Evolutionary conservation across 441 rosid genomes (phyloP).

Genomic region (Syzygium malaccense): DNA sequence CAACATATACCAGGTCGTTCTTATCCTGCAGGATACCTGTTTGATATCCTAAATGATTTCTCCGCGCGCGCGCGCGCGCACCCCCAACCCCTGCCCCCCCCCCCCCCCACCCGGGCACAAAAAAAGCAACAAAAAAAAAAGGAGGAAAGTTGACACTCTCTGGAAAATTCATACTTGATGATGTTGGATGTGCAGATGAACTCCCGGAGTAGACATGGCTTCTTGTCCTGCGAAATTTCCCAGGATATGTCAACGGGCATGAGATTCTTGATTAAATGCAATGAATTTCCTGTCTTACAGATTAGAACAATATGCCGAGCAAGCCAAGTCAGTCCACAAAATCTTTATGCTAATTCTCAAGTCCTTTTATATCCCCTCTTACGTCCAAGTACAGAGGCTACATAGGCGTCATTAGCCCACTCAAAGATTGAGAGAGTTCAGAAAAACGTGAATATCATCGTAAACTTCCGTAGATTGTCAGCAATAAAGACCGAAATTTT

Average conservation of each 20-base stretch:
- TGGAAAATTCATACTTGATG: slow-evolving; percentile 31
- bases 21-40: background rate
- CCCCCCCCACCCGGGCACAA: background rate
- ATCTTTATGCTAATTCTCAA: background rate
- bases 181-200: slow-evolving; percentile 59
- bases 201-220: slow-evolving; percentile 46
- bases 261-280: slow-evolving; percentile 14
- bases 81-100: background rate
- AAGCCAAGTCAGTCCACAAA: background rate
- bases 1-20: background rate
- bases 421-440: background rate
- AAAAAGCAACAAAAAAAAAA: background rate
- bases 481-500: background rate
- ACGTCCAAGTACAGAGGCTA: background rate
- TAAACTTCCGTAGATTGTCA: background rate
- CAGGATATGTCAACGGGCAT: slow-evolving; percentile 1
- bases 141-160: background rate
- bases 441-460: background rate
- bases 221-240: slow-evolving; percentile 8
- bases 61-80: background rate
- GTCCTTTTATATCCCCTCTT: background rate
- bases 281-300: background rate
- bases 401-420: background rate
- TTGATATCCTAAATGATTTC: background rate
- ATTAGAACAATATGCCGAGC: background rate